phyloP scores from a whole-genome alignment of 148 eudicot species.

The Vaccinium myrtillus region DNA sequence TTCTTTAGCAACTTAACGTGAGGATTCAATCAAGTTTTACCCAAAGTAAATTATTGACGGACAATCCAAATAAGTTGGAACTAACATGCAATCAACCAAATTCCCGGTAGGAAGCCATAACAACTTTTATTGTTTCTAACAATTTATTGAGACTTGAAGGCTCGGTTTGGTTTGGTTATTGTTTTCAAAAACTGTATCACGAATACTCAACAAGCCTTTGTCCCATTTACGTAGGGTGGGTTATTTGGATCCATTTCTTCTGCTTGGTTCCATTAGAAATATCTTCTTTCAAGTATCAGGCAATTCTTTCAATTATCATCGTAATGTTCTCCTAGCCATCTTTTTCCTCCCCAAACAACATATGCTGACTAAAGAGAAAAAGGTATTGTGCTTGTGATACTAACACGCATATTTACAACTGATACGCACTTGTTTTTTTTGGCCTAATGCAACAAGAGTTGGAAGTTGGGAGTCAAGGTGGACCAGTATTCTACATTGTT shows the following conservation, averaged over 20 bases:
- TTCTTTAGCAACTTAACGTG: not conserved
- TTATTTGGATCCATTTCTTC: not conserved
- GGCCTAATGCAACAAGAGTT: not conserved
- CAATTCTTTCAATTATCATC: not conserved
- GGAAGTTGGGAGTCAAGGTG: not conserved
- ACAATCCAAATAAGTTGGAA: not conserved
- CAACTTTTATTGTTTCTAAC: not conserved
- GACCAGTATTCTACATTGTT: not conserved
- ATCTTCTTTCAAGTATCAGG: not conserved
- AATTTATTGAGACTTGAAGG: not conserved
- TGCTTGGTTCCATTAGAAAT: not conserved
- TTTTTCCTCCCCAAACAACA: not conserved
- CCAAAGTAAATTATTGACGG: not conserved
- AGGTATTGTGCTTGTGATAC: not conserved
- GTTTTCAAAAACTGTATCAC: not conserved
- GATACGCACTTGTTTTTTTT: not conserved
- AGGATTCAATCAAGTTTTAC: not conserved
- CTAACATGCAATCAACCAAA: slow-evolving; percentile 7
- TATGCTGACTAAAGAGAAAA: not conserved
- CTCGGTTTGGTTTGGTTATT: not conserved
- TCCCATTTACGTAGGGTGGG: not conserved
- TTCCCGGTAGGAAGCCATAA: not conserved
- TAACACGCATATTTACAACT: not conserved
- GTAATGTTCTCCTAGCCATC: not conserved
- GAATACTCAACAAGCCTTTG: not conserved